phyloP scores from a whole-genome alignment of 345 rosid species.

The Adansonia digitata region DNA sequence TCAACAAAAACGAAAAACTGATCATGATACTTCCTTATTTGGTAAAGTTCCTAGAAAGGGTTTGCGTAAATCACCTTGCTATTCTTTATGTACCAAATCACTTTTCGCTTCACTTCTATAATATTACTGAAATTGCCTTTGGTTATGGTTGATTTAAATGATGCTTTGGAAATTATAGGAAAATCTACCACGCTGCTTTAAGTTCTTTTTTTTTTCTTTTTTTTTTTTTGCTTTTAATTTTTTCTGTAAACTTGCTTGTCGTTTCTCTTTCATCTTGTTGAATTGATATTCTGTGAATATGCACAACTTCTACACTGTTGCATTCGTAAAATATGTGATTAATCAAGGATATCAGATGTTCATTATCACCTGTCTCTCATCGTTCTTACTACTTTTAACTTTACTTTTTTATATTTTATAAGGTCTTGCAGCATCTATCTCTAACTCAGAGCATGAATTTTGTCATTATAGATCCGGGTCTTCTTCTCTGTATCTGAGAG shows the following conservation, averaged over 20 bases:
- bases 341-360: not conserved
- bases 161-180: not conserved
- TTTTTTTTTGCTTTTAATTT: not conserved
- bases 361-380: not conserved
- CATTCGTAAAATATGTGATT: not conserved
- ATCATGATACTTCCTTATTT: not conserved
- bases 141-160: not conserved
- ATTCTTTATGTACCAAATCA: not conserved
- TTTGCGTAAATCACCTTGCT: not conserved
- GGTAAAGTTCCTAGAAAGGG: not conserved
- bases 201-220: not conserved
- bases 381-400: not conserved
- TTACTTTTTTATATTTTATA: not conserved
- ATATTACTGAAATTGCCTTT: not conserved
- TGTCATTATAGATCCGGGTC: constrained; percentile 48
- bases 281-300: not conserved
- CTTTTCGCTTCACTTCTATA: not conserved
- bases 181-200: not conserved
- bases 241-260: not conserved
- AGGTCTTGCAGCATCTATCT: not conserved
- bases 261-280: not conserved
- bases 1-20: not conserved
- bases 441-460: not conserved
- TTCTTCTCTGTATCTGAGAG: constrained; percentile 82
- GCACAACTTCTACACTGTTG: not conserved